Base-by-base conservation (phyloP, 148 eudicot genomes). In the Chenopodium album region DNA sequence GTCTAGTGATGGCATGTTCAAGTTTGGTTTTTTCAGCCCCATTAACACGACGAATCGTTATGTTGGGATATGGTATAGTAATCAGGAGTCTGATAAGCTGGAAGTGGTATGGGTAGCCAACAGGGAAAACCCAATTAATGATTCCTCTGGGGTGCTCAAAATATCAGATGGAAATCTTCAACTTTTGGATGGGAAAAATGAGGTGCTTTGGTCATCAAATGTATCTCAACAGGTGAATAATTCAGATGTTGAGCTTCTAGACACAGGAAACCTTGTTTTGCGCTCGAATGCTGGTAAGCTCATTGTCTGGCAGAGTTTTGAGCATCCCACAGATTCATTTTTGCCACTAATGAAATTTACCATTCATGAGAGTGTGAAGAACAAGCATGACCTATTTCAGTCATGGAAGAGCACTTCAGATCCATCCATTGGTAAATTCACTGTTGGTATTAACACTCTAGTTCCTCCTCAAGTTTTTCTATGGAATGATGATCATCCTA, bases 31-130 rank as follows among this genome's bases (percentile, higher is more conserved):
- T 72, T 90, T 88, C 71, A 81, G 80, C 65, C 92, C 89, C 10
- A 41, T 1, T 16, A 88, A 84, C 23, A 73, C 86, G 1, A 82
- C 41, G 5, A 77, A 73, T 41, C 82, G 91, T 0, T 90, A 88
- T 76, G 60, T 90, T 2, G 91, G 90, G 10, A 85, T 90, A 2
- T 87, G 89, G 89, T 84, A 82, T 23, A 80, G 71, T 67, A 20
- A 17, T 1, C 76, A 19, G 44, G 5, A 29, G 26, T 20, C 80
- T 62, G 77, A 79, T 62, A 28, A 28, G 14, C 13, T 70, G 67
- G 86, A 80, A 32, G 82, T 88, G 19, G 80, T 83, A 3, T 90
- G 91, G 92, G 92, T 90, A 4, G 91, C 90, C 16, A 90, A 90
- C 44, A 80, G 89, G 65, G 85, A 84, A 3, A 81, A 31, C 16